Conservation (phyloP, 2,329 filamentous ascomycete genomes). For the Talaromyces atroroseus region DNA sequence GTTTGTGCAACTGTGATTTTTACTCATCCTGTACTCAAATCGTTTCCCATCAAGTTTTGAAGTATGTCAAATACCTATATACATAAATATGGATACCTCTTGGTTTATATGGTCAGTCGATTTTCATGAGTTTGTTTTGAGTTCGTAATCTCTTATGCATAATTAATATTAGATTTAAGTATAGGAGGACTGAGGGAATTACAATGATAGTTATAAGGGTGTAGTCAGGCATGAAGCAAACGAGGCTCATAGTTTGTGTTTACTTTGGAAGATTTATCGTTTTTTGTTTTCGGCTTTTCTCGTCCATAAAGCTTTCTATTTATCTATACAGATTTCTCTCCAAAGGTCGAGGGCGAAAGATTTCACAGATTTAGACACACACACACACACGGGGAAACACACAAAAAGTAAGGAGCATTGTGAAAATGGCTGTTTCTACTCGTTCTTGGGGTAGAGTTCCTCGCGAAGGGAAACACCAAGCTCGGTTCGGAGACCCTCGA, state of each 20-base stretch:
- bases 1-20: not conserved
- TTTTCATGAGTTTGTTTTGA: not conserved
- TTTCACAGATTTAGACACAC: slow-evolving; percentile 10
- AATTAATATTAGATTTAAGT: no score
- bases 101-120: not conserved
- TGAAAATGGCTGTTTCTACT: slow-evolving; percentile 21
- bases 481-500: slow-evolving; percentile 88
- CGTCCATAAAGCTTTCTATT: slow-evolving; percentile 15
- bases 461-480: slow-evolving; percentile 88
- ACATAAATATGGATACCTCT: not conserved
- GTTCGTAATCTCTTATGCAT: no score
- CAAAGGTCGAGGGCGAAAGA: slow-evolving; percentile 7
- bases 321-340: slow-evolving; percentile 16
- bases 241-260: not conserved
- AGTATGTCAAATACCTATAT: not conserved
- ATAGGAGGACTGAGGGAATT: no score
- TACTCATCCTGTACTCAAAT: not conserved
- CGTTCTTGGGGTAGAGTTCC: slow-evolving; percentile 70
- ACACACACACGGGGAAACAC: slow-evolving; percentile 5
- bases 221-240: no score
- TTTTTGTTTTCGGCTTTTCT: not conserved
- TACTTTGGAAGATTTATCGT: not conserved
- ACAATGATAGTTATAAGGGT: no score
- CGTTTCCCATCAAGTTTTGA: not conserved
- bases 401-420: slow-evolving; percentile 21